Evolutionary conservation across 2,329 filamentous ascomycete species (phyloP).

Genomic region (Pseudocercospora fijiensis): DNA sequence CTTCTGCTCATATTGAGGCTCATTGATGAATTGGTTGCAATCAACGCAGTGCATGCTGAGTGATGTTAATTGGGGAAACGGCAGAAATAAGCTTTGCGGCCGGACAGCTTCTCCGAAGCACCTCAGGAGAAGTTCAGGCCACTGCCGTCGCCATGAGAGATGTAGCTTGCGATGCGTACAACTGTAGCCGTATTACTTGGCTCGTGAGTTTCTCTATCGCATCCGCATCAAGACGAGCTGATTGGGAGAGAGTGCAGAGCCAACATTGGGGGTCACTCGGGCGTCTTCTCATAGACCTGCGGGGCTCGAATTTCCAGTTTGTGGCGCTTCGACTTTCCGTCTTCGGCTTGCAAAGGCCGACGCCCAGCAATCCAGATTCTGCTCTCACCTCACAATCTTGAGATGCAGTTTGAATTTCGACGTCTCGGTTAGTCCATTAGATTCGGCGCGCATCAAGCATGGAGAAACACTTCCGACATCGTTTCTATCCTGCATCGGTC

Average conservation of each 20-base stretch:
- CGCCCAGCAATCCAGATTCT: background rate
- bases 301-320: background rate
- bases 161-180: too few relatives aligned
- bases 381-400: background rate
- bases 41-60: background rate
- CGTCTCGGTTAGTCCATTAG: background rate
- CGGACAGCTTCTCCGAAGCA: background rate
- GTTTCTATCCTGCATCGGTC: background rate
- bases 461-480: background rate
- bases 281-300: background rate
- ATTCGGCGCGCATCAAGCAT: background rate
- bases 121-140: background rate
- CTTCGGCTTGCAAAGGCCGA: background rate
- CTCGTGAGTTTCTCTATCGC: too few relatives aligned
- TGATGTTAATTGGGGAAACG: background rate
- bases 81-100: background rate
- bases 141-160: too few relatives aligned
- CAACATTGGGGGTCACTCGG: background rate
- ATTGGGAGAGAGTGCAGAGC: background rate
- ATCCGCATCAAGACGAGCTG: too few relatives aligned
- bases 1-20: too few relatives aligned
- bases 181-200: too few relatives aligned
- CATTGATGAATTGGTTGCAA: too few relatives aligned
- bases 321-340: background rate
- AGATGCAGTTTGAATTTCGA: background rate